A percentile compares a stretch with the other conserved stretches of the same genome.
phyloP scores from a whole-genome alignment of 257 asterid genomes.

The Marsdenia floribunda region DNA sequence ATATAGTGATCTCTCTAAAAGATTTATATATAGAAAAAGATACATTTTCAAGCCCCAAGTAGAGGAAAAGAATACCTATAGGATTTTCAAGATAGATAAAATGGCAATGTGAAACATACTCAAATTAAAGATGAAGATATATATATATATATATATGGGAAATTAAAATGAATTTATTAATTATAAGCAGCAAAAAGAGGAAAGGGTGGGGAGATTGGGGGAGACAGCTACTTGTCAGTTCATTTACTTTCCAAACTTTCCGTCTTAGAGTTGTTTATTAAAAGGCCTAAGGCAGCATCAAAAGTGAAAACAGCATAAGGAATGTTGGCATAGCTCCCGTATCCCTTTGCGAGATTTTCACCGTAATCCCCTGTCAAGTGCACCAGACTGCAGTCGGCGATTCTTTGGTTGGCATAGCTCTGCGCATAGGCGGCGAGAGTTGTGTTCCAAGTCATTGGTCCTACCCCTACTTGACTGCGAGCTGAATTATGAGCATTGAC shows the following conservation, averaged over 20 bases:
- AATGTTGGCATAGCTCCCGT: slow-evolving; percentile 17
- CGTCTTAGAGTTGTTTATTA: neutral
- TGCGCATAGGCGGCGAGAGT: slow-evolving; percentile 35
- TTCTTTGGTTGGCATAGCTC: slow-evolving; percentile 22
- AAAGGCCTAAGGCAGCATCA: neutral
- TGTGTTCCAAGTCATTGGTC: slow-evolving; percentile 33
- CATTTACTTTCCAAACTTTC: neutral
- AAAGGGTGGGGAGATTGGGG: neutral
- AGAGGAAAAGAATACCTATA: slow-evolving; percentile 30
- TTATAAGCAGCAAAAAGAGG: neutral
- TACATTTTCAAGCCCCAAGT: neutral
- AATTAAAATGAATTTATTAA: neutral
- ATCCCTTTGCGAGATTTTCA: slow-evolving; percentile 44
- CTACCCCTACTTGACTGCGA: slow-evolving; percentile 30
- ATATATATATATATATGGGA: neutral
- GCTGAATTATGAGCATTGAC: slow-evolving; percentile 35
- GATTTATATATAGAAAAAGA: too few relatives aligned
- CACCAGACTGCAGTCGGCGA: slow-evolving; percentile 25
- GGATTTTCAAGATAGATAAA: slow-evolving; percentile 10
- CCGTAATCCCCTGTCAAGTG: slow-evolving; percentile 38
- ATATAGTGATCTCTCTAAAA: too few relatives aligned
- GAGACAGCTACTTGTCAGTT: slow-evolving; percentile 1
- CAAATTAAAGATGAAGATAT: slow-evolving; percentile 7
- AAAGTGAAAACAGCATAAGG: neutral
- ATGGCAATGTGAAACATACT: slow-evolving; percentile 6